Evolutionary conservation across 495 filamentous ascomycete genomes (phyloP), one percentile per base, ranked within the genome.

Genomic region (Trichoderma virens): DNA sequence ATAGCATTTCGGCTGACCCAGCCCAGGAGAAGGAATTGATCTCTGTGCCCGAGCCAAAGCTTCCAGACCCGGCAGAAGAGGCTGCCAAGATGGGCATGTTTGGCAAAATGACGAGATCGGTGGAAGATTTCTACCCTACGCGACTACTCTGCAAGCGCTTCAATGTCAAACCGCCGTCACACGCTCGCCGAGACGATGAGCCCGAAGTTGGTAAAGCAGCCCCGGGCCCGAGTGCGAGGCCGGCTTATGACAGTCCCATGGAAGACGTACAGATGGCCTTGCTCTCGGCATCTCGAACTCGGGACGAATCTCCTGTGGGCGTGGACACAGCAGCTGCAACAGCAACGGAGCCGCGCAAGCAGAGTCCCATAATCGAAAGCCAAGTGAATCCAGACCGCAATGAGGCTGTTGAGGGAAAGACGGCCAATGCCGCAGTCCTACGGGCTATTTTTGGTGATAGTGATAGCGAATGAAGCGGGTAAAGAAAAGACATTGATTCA

Each of bases 41-140:
- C 0, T 77, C 75, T 25, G 81, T 75, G 35, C 86, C 87, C 0
- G 71, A 78, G 11, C 79, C 81, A 41, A 96, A 90, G 68, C 80
- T 83, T 1, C 81, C 87, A 64, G 88, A 94, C 66, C 91, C 93
- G 0, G 90, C 91, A 3, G 90, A 91, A 65, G 86, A 90, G 67
- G 94, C 94, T 5, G 94, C 94, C n/a, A 88, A 83, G 65, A 72
- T 97, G 68, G 92, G 92, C 30, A 96, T 98, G 92, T 98, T 90
- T 74, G 94, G 94, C 0, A 82, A 86, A 2, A 82, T 97, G 85
- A 98, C 94, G 3, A 79, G 94, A 56, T 85, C 80, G 7, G 78
- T 79, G 1, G 65, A 82, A n/a, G 82, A 86, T 6, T 97, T 96
- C 70, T 89, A 86, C 71, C 94, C 95, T 14, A 86, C 89, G 9